Percentiles rank a stretch among this genome's conserved stretches.
phyloP scores from a whole-genome alignment of 2,329 filamentous ascomycete genomes.

The Fusarium brevicatenulatum region DNA sequence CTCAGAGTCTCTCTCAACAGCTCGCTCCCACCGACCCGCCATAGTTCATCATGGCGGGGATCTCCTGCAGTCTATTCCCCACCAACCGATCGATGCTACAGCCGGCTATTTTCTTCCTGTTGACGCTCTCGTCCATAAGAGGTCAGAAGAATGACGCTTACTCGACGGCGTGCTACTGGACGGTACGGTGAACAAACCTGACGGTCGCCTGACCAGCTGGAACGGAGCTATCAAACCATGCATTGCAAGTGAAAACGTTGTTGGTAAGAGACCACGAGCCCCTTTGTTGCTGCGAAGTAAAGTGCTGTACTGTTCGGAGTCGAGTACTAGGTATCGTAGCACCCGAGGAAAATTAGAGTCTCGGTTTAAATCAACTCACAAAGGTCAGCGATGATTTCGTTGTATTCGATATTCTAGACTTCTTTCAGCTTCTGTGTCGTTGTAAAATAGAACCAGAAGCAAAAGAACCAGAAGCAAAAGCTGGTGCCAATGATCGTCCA shows the following conservation, averaged over 20 bases:
- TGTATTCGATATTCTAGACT: not conserved
- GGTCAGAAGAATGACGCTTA: slow-evolving; percentile 45
- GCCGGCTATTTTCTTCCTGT: slow-evolving; percentile 21
- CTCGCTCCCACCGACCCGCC: slow-evolving; percentile 20
- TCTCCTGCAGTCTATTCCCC: slow-evolving; percentile 37
- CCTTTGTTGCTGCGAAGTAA: not conserved
- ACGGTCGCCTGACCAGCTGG: slow-evolving; percentile 34
- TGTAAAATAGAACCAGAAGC: slow-evolving; percentile 2
- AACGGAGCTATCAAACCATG: slow-evolving; percentile 22
- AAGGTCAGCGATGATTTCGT: not conserved
- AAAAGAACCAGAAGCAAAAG: slow-evolving; percentile 14
- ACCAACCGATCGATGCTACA: slow-evolving; percentile 39
- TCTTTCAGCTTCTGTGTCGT: not conserved
- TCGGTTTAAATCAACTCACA: not conserved
- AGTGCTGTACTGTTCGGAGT: not conserved
- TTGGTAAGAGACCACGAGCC: not conserved
- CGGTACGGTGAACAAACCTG: slow-evolving; percentile 23
- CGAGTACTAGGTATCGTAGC: not conserved
- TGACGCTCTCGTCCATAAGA: slow-evolving; percentile 38
- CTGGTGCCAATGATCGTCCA: slow-evolving; percentile 6
- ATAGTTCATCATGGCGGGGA: slow-evolving; percentile 37
- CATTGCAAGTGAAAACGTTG: slow-evolving; percentile 21
- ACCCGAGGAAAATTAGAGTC: not conserved
- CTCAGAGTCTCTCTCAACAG: slow-evolving; percentile 6
- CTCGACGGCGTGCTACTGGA: slow-evolving; percentile 43